Percentiles rank a stretch among this genome's conserved stretches.
Conservation (phyloP, 352 stramenopile species). For the Aphanomyces astaci region DNA sequence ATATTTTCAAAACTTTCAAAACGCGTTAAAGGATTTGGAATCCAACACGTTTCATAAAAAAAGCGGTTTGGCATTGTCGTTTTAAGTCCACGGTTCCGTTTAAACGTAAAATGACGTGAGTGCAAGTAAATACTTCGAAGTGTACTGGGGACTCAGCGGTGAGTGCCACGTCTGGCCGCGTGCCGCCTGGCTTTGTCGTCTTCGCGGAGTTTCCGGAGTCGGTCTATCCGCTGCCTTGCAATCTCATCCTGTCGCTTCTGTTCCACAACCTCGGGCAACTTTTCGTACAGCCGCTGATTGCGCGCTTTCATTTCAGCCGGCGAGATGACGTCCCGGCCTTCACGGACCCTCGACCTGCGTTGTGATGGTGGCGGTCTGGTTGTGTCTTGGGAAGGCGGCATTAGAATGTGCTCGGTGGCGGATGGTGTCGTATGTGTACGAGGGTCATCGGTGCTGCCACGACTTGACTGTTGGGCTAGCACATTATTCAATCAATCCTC, state of each 20-base stretch:
- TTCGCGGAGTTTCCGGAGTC: conserved; percentile 53
- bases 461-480: not conserved
- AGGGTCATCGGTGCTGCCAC: not conserved
- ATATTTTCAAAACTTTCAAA: not conserved
- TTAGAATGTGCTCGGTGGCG: not conserved
- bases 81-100: not conserved
- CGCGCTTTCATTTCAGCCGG: conserved; percentile 58
- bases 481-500: not conserved
- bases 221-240: conserved; percentile 48
- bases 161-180: not conserved
- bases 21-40: not conserved
- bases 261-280: conserved; percentile 67
- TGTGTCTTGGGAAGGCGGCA: not conserved
- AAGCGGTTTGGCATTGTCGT: too few species aligned
- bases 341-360: too few species aligned
- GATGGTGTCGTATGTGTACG: not conserved
- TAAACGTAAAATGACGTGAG: not conserved
- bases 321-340: conserved; percentile 44
- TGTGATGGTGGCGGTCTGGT: too few species aligned
- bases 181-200: conserved; percentile 41
- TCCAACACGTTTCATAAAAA: too few species aligned
- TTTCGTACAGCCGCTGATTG: conserved; percentile 50
- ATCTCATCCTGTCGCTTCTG: conserved; percentile 65
- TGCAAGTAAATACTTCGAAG: too few species aligned
- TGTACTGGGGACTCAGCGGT: not conserved